phyloP scores from a whole-genome alignment of 1,284 basidiomycete species.

The Peniophora sp. region DNA sequence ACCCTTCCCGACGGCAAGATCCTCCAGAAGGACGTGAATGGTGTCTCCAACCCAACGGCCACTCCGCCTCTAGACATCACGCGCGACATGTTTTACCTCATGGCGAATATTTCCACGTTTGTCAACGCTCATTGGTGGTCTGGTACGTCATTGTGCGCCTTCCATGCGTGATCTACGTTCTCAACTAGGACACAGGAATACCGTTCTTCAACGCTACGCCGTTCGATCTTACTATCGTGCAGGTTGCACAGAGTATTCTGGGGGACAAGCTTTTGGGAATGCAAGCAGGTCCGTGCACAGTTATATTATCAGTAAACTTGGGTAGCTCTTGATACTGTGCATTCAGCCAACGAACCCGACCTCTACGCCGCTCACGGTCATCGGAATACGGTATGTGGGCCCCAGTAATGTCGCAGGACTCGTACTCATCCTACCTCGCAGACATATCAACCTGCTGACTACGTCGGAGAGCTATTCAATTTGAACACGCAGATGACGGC shows the following conservation, averaged over 20 bases:
- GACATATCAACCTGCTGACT: conserved; percentile 24
- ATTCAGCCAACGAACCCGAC: conserved; percentile 36
- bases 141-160: not conserved
- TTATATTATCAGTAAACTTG: too few relatives aligned
- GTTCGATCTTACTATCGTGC: conserved; percentile 46
- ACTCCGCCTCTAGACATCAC: conserved; percentile 56
- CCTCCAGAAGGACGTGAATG: conserved; percentile 11
- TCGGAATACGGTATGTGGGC: conserved; percentile 4
- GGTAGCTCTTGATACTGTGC: too few relatives aligned
- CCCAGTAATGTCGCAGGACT: too few relatives aligned
- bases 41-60: conserved; percentile 25
- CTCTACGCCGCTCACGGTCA: conserved; percentile 27
- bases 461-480: conserved; percentile 37
- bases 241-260: conserved; percentile 39
- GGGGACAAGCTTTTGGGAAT: conserved; percentile 53
- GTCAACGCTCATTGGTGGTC: conserved; percentile 31
- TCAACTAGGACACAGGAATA: conserved; percentile 21
- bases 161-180: too few relatives aligned
- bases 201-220: conserved; percentile 47
- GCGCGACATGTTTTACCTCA: conserved; percentile 46
- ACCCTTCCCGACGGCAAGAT: conserved; percentile 14
- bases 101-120: conserved; percentile 47
- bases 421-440: too few relatives aligned
- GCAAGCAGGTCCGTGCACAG: conserved; percentile 31
- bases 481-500: conserved; percentile 31